Percentiles rank a stretch among this genome's conserved stretches.
Conservation (phyloP, 192 early-diverging fungal species). For the Spizellomyces punctatus region DNA sequence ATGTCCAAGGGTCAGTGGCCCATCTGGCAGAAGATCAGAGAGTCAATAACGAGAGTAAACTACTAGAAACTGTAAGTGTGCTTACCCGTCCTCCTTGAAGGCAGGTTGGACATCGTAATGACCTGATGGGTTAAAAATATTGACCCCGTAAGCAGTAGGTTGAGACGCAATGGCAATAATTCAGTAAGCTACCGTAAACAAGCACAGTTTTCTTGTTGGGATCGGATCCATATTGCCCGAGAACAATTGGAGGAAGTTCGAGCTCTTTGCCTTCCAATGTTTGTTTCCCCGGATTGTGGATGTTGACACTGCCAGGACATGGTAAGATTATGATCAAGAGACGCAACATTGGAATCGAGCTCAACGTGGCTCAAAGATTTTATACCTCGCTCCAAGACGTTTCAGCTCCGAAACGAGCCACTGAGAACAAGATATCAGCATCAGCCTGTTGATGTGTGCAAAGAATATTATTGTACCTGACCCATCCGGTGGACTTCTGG, state of each 20-base stretch:
- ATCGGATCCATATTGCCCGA: slow-evolving; percentile 89
- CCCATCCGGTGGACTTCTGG: slow-evolving; percentile 88
- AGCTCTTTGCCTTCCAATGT: slow-evolving; percentile 74
- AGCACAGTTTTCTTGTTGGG: slow-evolving; percentile 93
- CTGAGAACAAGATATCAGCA: slow-evolving; percentile 5
- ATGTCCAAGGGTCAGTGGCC: slow-evolving; percentile 87
- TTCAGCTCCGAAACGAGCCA: slow-evolving; percentile 80
- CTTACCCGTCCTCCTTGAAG: slow-evolving; percentile 44
- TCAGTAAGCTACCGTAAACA: slow-evolving; percentile 68
- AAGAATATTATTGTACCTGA: slow-evolving; percentile 35
- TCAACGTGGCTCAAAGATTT: slow-evolving; percentile 33
- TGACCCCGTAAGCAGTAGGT: not conserved
- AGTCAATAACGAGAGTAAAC: too few relatives aligned
- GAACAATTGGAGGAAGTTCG: slow-evolving; percentile 88
- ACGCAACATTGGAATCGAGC: too few relatives aligned
- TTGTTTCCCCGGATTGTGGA: slow-evolving; percentile 81
- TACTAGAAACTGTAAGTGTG: not conserved
- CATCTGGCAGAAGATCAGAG: slow-evolving; percentile 55
- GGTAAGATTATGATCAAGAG: not conserved
- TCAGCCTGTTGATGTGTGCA: not conserved
- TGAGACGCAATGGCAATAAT: too few relatives aligned
- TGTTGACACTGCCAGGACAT: slow-evolving; percentile 44
- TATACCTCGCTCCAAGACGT: slow-evolving; percentile 58
- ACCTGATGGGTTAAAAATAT: slow-evolving; percentile 35
- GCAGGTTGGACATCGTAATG: slow-evolving; percentile 99